Percentiles rank a stretch among this genome's conserved stretches.
Evolutionary conservation across 2,329 filamentous ascomycete genomes (phyloP).

Genomic region (Chalara sp.): DNA sequence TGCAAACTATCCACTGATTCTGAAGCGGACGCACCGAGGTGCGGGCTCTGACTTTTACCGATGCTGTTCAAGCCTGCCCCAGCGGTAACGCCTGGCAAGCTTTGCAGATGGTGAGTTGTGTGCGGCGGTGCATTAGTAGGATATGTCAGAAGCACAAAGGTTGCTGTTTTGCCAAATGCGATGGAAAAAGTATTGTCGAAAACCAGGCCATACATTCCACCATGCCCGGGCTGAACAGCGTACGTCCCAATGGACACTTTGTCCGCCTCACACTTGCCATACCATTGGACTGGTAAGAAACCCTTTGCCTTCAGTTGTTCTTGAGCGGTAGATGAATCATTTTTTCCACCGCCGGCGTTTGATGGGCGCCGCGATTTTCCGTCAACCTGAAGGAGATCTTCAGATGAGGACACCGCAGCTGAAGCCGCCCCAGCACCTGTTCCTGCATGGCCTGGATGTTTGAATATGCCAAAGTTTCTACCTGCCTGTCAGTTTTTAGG

Average conservation of each 20-base stretch:
- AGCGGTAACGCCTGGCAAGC: constrained; percentile 30
- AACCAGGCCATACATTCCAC: constrained; percentile 91
- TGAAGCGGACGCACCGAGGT: constrained; percentile 37
- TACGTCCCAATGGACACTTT: constrained; percentile 88
- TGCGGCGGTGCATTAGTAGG: constrained; percentile 76
- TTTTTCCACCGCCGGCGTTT: constrained; percentile 32
- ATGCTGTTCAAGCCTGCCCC: constrained; percentile 43
- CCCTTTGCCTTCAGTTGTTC: constrained; percentile 60
- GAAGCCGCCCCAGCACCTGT: constrained; percentile 17
- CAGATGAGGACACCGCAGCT: constrained; percentile 7
- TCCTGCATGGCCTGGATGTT: constrained; percentile 75
- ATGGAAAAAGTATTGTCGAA: constrained; percentile 99
- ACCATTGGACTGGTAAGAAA: constrained; percentile 71
- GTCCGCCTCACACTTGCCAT: constrained; percentile 93
- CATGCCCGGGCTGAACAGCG: constrained; percentile 66
- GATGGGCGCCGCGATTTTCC: constrained; percentile 23
- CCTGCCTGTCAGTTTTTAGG: constrained; percentile 13
- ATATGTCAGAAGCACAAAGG: constrained; percentile 90
- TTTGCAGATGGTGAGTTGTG: constrained; percentile 63
- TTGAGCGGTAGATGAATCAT: constrained; percentile 53
- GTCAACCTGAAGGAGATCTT: constrained; percentile 19
- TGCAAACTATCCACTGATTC: constrained; percentile 56
- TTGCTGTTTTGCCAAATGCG: constrained; percentile 87
- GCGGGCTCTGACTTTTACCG: constrained; percentile 39
- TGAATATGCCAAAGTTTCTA: constrained; percentile 94